A percentile compares a stretch with the other conserved stretches of the same genome.
Conservation (phyloP, 164 flowering plant genomes). For the Pachysandra terminalis region DNA sequence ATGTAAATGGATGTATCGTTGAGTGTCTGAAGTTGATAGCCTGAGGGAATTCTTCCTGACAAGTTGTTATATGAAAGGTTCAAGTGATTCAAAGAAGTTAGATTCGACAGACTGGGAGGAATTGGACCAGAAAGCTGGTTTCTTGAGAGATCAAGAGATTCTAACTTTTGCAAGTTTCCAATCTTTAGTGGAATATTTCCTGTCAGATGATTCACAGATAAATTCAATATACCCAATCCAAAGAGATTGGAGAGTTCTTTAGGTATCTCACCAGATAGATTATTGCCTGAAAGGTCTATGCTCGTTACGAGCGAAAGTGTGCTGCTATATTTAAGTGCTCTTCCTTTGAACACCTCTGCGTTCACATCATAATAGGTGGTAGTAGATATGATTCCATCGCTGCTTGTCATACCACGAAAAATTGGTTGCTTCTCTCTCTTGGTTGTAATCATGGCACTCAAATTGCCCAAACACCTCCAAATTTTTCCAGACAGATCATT, state of each 20-base stretch:
- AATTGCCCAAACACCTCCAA: conserved; percentile 14
- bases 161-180: conserved; percentile 5
- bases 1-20: neutral
- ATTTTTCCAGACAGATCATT: conserved; percentile 25
- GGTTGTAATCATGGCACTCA: too few relatives aligned
- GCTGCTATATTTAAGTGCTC: neutral
- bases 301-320: neutral
- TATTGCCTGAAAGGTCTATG: conserved; percentile 23
- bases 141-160: conserved; percentile 19
- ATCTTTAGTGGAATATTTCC: conserved; percentile 9
- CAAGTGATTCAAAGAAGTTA: conserved; percentile 14
- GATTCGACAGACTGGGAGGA: conserved; percentile 5
- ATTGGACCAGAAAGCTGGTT: conserved; percentile 16
- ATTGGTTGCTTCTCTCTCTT: too few relatives aligned
- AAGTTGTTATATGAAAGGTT: conserved; percentile 22
- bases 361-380: neutral
- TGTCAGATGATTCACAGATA: conserved; percentile 1
- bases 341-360: conserved; percentile 10
- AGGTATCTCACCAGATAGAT: conserved; percentile 18
- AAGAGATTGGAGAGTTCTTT: neutral
- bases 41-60: conserved; percentile 18
- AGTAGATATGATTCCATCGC: neutral
- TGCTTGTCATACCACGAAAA: too few relatives aligned
- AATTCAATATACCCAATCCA: conserved; percentile 9
- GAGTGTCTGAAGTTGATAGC: conserved; percentile 14